Percentiles rank a stretch among this genome's conserved stretches.
Evolutionary conservation across 768 basidiomycete genomes (phyloP).

Genomic region (Boletus huronensis): DNA sequence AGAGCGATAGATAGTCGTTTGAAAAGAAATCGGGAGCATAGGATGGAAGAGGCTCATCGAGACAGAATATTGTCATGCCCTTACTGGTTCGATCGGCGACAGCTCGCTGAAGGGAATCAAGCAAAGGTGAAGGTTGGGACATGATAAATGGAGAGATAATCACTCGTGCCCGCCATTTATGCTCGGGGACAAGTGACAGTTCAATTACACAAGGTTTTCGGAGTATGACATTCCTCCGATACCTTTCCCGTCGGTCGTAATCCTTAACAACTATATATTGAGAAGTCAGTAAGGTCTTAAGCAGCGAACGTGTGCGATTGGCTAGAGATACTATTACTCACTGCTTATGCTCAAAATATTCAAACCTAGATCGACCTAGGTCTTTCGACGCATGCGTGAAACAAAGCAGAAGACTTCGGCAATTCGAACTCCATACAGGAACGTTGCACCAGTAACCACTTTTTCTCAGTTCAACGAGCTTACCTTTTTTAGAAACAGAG

Average conservation of each 20-base stretch:
- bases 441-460: background rate
- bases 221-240: background rate
- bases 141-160: constrained; percentile 1
- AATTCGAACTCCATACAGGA: background rate
- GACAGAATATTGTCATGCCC: constrained; percentile 10
- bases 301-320: background rate
- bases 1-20: constrained; percentile 51
- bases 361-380: background rate
- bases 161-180: constrained; percentile 4
- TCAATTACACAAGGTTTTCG: background rate
- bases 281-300: background rate
- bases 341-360: background rate
- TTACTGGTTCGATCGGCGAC: constrained; percentile 1
- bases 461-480: background rate
- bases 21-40: constrained; percentile 39
- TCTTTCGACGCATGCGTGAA: background rate
- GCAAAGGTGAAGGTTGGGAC: constrained; percentile 8
- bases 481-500: background rate
- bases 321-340: constrained; percentile 1
- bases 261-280: background rate
- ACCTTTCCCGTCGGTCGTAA: background rate
- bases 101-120: constrained; percentile 15
- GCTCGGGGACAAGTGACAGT: background rate
- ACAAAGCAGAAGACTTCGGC: constrained; percentile 1
- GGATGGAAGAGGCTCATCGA: constrained; percentile 19